phyloP scores from a whole-genome alignment of 2,329 filamentous ascomycete genomes.

The Dothideomycetidae sp. region DNA sequence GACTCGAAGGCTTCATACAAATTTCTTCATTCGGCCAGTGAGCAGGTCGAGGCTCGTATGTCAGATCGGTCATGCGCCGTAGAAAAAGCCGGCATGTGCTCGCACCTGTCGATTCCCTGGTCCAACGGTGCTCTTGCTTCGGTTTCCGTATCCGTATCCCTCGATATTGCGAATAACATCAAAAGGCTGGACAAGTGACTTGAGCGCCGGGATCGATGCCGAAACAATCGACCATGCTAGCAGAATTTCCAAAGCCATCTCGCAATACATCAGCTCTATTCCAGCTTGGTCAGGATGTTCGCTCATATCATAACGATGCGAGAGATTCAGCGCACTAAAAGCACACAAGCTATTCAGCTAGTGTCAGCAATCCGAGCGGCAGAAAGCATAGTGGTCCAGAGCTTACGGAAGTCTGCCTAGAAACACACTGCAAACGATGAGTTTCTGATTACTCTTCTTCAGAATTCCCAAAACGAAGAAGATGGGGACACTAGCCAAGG shows the following conservation, averaged over 20 bases:
- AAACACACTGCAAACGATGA: constrained; percentile 4
- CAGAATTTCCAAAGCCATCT: neutral
- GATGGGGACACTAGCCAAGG: constrained; percentile 8
- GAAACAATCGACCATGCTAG: constrained; percentile 10
- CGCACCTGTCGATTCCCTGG: no score
- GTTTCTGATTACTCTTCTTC: constrained; percentile 9
- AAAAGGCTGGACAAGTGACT: constrained; percentile 11
- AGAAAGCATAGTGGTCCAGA: no score
- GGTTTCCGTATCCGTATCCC: no score
- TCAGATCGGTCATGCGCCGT: no score
- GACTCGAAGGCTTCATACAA: no score
- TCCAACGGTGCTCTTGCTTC: no score
- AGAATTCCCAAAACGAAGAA: constrained; percentile 9
- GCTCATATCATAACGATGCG: neutral
- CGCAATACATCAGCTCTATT: neutral
- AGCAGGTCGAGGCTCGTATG: no score
- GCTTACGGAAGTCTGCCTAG: constrained; percentile 5
- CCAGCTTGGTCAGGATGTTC: neutral
- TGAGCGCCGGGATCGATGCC: constrained; percentile 11
- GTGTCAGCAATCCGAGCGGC: no score
- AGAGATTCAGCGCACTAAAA: constrained; percentile 4
- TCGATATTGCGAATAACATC: no score
- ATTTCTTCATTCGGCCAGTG: no score
- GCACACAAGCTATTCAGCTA: neutral
- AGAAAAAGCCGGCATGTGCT: no score